Evolutionary conservation across 1,284 basidiomycete species (phyloP), one percentile per base, ranked within the genome.

Genomic region (Ganoderma resinaceum): DNA sequence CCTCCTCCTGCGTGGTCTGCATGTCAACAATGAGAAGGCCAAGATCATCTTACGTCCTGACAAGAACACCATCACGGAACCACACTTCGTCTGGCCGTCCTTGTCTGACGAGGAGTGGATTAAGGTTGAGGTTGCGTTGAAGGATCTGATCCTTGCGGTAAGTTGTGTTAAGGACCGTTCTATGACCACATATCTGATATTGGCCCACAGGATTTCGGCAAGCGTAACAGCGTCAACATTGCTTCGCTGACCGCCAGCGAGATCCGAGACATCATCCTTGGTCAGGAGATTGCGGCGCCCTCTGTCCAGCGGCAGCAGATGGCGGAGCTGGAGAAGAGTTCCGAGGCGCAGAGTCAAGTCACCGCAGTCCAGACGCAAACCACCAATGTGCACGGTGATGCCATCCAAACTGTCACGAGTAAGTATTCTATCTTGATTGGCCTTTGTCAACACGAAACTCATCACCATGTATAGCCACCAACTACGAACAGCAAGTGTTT

Each of bases 11-110:
- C 96, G 98, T 82, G 96, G 96, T 58, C 86, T 99, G 40, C 98
- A 99, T 81, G 98, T 99, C 82, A 99, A 99, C 84, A 98, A 98
- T 79, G 98, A 99, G 80, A 99, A 99, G 85, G 95, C 98, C 38
- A 99, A 99, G 85, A 92, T 97, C 72, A 94, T 97, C 71, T 83
- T 97, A 43, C 94, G 95, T 73, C 95, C 95, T 0, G 95, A 97
- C 83, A 95, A 96, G 83, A 93, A 91, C 71, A 98, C 97, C 7
- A 91, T 98, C 75, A 99, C 98, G 3, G 96, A 99, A 81, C 95
- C 97, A 62, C 97, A 99, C 82, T 96, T 99, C 80, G 96, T 99
- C 46, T 99, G 97, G 97, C 98, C 98, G 8, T 94, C 96, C 2
- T 85, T 99, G 62, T 86, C 85, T 31, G 97, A 99, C 77, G 96